A percentile compares a stretch with the other conserved stretches of the same genome.
phyloP scores from a whole-genome alignment of 371 early-diverging fungal genomes.

The Lichtheimia ramosa region DNA sequence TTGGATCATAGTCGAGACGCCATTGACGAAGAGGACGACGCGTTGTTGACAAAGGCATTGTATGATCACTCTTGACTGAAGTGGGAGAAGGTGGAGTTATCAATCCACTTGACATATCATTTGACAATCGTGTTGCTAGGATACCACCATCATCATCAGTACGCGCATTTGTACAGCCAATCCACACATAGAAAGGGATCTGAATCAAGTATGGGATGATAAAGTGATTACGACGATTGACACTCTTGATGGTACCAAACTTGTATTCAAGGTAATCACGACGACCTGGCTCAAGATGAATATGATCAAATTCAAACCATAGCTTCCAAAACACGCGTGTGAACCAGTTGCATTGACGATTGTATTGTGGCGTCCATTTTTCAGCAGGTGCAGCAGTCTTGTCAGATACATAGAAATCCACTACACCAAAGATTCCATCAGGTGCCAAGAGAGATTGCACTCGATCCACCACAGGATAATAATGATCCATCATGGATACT shows the following conservation, averaged over 20 bases:
- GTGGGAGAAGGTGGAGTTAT: neutral
- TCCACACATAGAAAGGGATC: slow-evolving; percentile 87
- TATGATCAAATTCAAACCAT: slow-evolving; percentile 82
- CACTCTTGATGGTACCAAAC: slow-evolving; percentile 74
- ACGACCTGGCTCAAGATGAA: slow-evolving; percentile 74
- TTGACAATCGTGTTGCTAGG: neutral
- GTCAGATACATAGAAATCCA: slow-evolving; percentile 79
- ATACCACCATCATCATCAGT: slow-evolving; percentile 4
- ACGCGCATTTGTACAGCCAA: slow-evolving; percentile 57
- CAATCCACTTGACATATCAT: neutral
- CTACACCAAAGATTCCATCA: slow-evolving; percentile 75
- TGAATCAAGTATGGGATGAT: slow-evolving; percentile 70
- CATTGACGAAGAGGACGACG: slow-evolving; percentile 37
- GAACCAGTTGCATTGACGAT: slow-evolving; percentile 73
- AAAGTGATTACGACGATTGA: slow-evolving; percentile 77
- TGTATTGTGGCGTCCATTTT: slow-evolving; percentile 52
- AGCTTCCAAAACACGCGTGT: slow-evolving; percentile 80
- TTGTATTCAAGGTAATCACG: slow-evolving; percentile 86
- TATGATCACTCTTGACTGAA: neutral
- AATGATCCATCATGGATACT: slow-evolving; percentile 84
- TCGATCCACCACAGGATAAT: slow-evolving; percentile 72
- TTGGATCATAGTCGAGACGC: slow-evolving; percentile 71
- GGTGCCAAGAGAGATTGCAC: slow-evolving; percentile 62
- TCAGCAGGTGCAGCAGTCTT: slow-evolving; percentile 57
- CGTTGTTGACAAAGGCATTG: neutral